Evolutionary conservation across 2,329 filamentous ascomycete genomes (phyloP).

Genomic region (Coleophoma crateriformis): DNA sequence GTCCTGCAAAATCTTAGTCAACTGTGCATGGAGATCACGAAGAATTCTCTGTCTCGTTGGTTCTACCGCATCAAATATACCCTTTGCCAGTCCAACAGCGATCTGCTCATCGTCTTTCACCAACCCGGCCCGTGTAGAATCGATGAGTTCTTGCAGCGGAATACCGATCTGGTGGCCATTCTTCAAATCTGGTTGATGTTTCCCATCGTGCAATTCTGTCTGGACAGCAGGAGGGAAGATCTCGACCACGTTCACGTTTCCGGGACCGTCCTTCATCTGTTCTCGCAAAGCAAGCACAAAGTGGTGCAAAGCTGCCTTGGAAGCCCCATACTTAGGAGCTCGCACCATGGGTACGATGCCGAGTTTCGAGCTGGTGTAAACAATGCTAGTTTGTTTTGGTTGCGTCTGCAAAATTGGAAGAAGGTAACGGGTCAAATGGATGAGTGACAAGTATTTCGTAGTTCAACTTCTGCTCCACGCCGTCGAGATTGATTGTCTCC

Average conservation of each 20-base stretch:
- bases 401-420: conserved; percentile 24
- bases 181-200: conserved; percentile 12
- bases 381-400: conserved; percentile 7
- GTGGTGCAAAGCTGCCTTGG: conserved; percentile 37
- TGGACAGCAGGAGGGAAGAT: conserved; percentile 29
- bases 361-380: conserved; percentile 15
- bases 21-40: background rate
- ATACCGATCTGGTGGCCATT: conserved; percentile 39
- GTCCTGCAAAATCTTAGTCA: background rate
- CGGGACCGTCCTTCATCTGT: conserved; percentile 26
- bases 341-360: conserved; percentile 11
- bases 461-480: conserved; percentile 32
- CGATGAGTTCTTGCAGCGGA: conserved; percentile 36
- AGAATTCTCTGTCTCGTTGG: background rate
- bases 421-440: conserved; percentile 33
- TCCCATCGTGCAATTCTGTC: conserved; percentile 8
- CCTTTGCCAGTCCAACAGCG: background rate
- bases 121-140: conserved; percentile 20
- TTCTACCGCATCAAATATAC: background rate
- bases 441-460: conserved; percentile 34
- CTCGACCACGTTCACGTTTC: conserved; percentile 33
- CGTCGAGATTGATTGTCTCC: conserved; percentile 30
- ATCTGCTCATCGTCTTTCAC: conserved; percentile 7
- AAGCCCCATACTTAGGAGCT: conserved; percentile 35
- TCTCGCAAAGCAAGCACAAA: conserved; percentile 36